A percentile compares a stretch with the other conserved stretches of the same genome.
Conservation (phyloP, 306 rosid genomes). For the Phaseolus lunatus region DNA sequence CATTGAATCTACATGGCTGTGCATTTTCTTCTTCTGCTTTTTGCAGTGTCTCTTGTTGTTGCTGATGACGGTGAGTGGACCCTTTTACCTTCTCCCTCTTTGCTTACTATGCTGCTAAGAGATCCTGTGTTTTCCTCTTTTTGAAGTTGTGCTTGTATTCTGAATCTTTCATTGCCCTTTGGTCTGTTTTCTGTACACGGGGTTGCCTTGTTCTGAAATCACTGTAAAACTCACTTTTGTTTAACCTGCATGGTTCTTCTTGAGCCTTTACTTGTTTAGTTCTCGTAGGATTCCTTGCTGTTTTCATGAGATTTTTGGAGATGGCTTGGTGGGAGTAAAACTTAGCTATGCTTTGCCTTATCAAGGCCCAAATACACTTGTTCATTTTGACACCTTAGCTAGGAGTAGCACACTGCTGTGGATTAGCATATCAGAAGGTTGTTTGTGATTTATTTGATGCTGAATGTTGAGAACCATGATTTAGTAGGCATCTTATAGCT, state of each 20-base stretch:
- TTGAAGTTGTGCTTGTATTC: slow-evolving; percentile 36
- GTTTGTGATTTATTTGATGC: slow-evolving; percentile 36
- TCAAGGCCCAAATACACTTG: background rate
- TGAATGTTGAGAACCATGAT: slow-evolving; percentile 2
- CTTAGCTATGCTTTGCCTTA: background rate
- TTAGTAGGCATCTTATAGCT: slow-evolving; percentile 21
- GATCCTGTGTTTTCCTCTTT: slow-evolving; percentile 36
- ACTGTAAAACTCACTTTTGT: background rate
- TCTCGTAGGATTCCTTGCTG: background rate
- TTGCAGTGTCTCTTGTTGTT: slow-evolving; percentile 54
- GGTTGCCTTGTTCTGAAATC: slow-evolving; percentile 27
- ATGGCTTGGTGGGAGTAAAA: slow-evolving; percentile 17
- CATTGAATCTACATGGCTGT: slow-evolving; percentile 63
- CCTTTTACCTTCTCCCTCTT: background rate
- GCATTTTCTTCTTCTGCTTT: slow-evolving; percentile 61
- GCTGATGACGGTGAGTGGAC: slow-evolving; percentile 72
- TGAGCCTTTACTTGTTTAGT: slow-evolving; percentile 15
- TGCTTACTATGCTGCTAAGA: slow-evolving; percentile 15
- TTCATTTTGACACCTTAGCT: slow-evolving; percentile 9
- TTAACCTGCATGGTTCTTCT: slow-evolving; percentile 30
- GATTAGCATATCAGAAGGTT: background rate
- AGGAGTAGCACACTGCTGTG: slow-evolving; percentile 3
- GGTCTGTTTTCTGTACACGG: background rate
- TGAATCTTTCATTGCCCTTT: slow-evolving; percentile 35
- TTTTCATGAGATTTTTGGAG: slow-evolving; percentile 21